Evolutionary conservation across 352 stramenopile species (phyloP).

Genomic region (Globisporangium abappressorium): DNA sequence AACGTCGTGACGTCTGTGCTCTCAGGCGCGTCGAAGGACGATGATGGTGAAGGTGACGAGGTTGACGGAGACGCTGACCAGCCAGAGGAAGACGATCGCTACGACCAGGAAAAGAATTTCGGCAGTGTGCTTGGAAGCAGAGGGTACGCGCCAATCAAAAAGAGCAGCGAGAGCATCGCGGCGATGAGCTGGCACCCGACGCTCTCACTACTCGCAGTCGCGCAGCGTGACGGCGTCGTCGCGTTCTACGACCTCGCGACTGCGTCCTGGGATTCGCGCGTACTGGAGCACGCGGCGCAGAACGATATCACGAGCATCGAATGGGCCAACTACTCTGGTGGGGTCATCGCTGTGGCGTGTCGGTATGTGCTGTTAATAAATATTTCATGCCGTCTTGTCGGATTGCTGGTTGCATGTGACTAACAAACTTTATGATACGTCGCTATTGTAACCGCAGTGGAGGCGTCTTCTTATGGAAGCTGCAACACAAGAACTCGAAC

Average conservation of each 20-base stretch:
- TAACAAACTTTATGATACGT: neutral
- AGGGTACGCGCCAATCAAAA: constrained; percentile 6
- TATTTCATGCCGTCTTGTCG: neutral
- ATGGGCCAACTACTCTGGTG: constrained; percentile 64
- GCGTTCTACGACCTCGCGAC: constrained; percentile 58
- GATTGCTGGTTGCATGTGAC: neutral
- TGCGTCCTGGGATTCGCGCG: constrained; percentile 53
- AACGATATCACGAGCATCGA: constrained; percentile 49
- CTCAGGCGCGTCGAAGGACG: constrained; percentile 20
- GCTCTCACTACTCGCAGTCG: constrained; percentile 59
- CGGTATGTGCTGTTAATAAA: constrained; percentile 23
- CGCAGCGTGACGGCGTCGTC: constrained; percentile 64
- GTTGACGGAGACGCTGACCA: constrained; percentile 26
- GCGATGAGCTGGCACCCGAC: constrained; percentile 61
- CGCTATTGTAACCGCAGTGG: constrained; percentile 21
- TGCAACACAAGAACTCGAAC: constrained; percentile 34
- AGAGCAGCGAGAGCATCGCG: constrained; percentile 44
- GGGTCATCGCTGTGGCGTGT: constrained; percentile 61
- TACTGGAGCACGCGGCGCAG: constrained; percentile 62
- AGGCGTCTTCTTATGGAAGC: constrained; percentile 70
- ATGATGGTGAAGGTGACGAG: constrained; percentile 26
- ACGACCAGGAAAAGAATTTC: neutral
- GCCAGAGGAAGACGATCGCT: constrained; percentile 14
- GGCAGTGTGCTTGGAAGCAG: neutral
- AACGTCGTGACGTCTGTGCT: constrained; percentile 22